Conservation (phyloP, 495 filamentous ascomycete genomes). For the Darksidea phi region DNA sequence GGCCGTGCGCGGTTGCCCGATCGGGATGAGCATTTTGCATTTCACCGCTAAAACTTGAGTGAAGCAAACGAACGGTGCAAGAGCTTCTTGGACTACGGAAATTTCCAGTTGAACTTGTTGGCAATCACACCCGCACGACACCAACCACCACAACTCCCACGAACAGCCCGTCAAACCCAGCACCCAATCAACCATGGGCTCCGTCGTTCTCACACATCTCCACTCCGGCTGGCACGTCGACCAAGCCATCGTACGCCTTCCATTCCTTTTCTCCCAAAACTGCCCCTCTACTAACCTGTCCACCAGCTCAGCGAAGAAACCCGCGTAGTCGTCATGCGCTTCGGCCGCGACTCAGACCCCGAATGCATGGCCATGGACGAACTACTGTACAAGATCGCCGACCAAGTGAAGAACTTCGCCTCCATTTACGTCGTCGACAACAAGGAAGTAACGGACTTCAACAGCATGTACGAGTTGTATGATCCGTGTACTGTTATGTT, state of each 20-base stretch:
- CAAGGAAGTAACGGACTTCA: constrained; percentile 95
- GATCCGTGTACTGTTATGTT: constrained; percentile 67
- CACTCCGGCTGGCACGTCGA: constrained; percentile 94
- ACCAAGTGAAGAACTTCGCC: constrained; percentile 84
- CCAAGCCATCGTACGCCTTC: constrained; percentile 63
- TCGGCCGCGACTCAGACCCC: constrained; percentile 76
- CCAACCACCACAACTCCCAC: no score
- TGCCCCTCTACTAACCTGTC: no score
- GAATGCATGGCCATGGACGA: constrained; percentile 43
- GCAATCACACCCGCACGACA: no score
- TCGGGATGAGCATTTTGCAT: no score
- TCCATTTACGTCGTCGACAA: constrained; percentile 97
- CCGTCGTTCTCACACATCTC: constrained; percentile 90
- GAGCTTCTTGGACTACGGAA: no score
- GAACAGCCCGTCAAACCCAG: no score
- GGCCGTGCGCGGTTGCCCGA: no score
- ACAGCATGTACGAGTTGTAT: constrained; percentile 77
- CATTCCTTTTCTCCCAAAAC: no score
- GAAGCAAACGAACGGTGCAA: no score
- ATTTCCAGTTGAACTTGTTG: no score
- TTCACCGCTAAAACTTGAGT: no score
- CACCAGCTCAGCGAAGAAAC: constrained; percentile 66
- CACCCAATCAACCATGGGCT: constrained; percentile 61
- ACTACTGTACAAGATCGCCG: constrained; percentile 49
- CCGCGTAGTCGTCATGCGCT: constrained; percentile 91